Percentiles rank a stretch among this genome's conserved stretches.
These are phyloP conservation scores for Linderniella brevidens DNA, from an alignment of 257 asterid genomes.

Conservation along the genomic window DNA sequence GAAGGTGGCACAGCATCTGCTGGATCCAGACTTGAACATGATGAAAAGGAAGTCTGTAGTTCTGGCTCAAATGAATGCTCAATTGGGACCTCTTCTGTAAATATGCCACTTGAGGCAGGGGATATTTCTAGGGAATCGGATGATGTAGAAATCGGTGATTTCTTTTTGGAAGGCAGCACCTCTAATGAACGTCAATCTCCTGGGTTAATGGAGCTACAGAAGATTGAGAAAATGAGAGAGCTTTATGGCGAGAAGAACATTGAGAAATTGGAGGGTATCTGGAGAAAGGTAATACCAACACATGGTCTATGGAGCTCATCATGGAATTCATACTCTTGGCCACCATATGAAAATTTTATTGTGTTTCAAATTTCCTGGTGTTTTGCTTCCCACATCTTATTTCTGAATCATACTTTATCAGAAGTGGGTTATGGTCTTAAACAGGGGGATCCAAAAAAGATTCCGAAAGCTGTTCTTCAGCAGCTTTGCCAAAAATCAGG, in stretches of 20 bases:
- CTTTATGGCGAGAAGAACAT: constrained; percentile 45
- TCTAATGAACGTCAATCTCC: constrained; percentile 27
- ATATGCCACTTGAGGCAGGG: constrained; percentile 16
- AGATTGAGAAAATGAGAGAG: constrained; percentile 63
- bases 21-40: constrained; percentile 23
- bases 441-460: constrained; percentile 77
- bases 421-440: constrained; percentile 11
- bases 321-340: background rate
- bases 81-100: constrained; percentile 19
- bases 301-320: background rate
- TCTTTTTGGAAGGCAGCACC: constrained; percentile 48
- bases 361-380: background rate
- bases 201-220: constrained; percentile 45
- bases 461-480: constrained; percentile 95
- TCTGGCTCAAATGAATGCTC: constrained; percentile 13
- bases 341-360: background rate
- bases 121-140: constrained; percentile 33
- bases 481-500: constrained; percentile 93
- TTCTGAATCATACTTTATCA: constrained; percentile 3
- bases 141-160: constrained; percentile 70
- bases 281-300: constrained; percentile 68
- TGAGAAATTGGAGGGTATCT: constrained; percentile 78
- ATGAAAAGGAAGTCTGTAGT: constrained; percentile 19
- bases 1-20: constrained; percentile 19
- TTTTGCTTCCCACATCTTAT: background rate